Evolutionary conservation across 2,329 filamentous ascomycete genomes (phyloP).

Genomic region (Oidium heveae): DNA sequence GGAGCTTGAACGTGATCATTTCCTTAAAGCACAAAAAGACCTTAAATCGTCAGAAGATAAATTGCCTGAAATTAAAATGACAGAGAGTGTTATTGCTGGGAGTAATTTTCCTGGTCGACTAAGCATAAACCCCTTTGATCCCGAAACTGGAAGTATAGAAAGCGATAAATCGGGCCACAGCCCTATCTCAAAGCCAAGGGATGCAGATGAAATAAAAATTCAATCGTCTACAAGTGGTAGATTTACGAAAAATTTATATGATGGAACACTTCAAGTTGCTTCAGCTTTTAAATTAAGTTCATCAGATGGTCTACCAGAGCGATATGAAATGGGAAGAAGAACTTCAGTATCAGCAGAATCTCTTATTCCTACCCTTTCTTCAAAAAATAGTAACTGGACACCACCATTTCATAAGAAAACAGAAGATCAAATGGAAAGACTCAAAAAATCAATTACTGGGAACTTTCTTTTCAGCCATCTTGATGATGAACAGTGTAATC

Average conservation of each 20-base stretch:
- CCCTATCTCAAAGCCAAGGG: constrained; percentile 24
- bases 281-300: constrained; percentile 17
- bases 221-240: constrained; percentile 47
- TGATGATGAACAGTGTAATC: constrained; percentile 73
- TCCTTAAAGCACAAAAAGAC: constrained; percentile 14
- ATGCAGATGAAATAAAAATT: constrained; percentile 45
- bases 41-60: not conserved
- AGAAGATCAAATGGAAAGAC: constrained; percentile 50
- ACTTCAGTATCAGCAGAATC: constrained; percentile 95
- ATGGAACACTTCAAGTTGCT: constrained; percentile 22
- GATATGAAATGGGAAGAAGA: constrained; percentile 82
- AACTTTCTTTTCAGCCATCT: constrained; percentile 91
- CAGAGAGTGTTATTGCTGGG: constrained; percentile 33
- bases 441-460: constrained; percentile 57
- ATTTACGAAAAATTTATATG: constrained; percentile 17
- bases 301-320: constrained; percentile 53
- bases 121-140: constrained; percentile 49
- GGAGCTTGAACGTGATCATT: constrained; percentile 34
- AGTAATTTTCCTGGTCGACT: constrained; percentile 53
- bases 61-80: constrained; percentile 19
- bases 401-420: constrained; percentile 71
- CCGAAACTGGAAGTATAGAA: constrained; percentile 14
- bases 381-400: constrained; percentile 59
- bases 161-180: constrained; percentile 20
- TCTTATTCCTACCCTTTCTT: constrained; percentile 63